Evolutionary conservation across 768 basidiomycete species (phyloP), one percentile per base, ranked within the genome.

Genomic region (Boletus bicolor): DNA sequence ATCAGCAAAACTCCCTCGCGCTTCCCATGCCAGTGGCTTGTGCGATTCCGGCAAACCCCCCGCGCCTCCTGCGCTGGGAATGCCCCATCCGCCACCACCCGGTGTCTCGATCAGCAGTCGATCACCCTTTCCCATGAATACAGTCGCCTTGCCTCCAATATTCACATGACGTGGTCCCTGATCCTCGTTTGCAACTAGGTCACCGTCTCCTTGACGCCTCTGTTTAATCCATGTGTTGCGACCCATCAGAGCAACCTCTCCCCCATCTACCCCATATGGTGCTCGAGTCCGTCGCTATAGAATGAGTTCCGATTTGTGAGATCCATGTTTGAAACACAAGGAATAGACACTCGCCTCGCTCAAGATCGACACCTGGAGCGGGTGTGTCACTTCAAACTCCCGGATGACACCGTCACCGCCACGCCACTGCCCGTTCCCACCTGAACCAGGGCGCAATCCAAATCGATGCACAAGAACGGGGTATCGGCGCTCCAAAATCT

Each of bases 401-500:
- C 93, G 80, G 41, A 89, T 75, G 17, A 88, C 91, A 8, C 93
- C 93, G 62, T 93, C 88, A 3, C 93, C 93, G 3, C 93, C 93
- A 32, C 75, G 75, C 78, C 80, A 93, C 60, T 80, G 77, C 5
- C 92, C 92, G 36, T 72, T 68, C 0, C 92, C 92, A 30, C 79
- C 89, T 9, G 86, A 88, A 43, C 79, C 85, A 15, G 77, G 67
- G 24, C 92, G 82, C 44, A 93, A 68, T 6, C 85, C 89, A 68
- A 97, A 97, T 64, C 82, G 84, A 66, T 89, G 91, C 15, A 98
- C 62, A 61, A 97, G 76, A n/a, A 96, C 85, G 0, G 95, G 94
- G 69, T 97, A 98, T 43, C 95, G 84, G 46, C 94, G 82, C 68
- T 98, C 95, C 36, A 98, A 79, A 64, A 96, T 88, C 68, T 98